phyloP scores from a whole-genome alignment of 768 basidiomycete species.

The Tricholoma matsutake region DNA sequence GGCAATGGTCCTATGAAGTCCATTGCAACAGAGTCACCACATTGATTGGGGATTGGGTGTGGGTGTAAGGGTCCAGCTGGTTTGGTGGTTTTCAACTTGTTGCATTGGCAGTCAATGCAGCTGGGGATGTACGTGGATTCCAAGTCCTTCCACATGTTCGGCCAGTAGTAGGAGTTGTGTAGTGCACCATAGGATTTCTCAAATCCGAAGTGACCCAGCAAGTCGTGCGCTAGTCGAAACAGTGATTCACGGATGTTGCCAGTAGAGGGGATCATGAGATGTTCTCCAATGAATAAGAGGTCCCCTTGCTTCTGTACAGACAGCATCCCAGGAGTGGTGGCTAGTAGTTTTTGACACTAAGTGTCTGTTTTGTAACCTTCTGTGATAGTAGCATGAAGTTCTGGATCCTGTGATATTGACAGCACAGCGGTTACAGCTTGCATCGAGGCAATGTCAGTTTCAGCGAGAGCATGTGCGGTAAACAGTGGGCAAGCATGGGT shows the following conservation, averaged over 20 bases:
- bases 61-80: neutral
- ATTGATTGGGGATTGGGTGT: no score
- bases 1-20: no score
- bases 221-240: neutral
- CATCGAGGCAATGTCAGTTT: no score
- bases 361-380: neutral
- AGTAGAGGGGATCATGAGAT: neutral
- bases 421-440: no score
- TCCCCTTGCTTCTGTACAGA: neutral
- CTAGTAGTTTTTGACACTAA: neutral
- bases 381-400: neutral
- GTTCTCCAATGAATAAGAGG: neutral
- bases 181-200: neutral
- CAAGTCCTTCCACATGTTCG: neutral
- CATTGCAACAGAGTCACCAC: no score
- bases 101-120: neutral
- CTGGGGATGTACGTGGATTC: neutral
- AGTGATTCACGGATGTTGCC: neutral
- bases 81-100: neutral
- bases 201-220: neutral
- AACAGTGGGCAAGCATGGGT: no score
- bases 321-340: neutral
- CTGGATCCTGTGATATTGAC: no score
- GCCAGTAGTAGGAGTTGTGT: no score
- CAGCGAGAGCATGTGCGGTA: no score